Conservation (phyloP, 805 yeast species). For the Wickerhamomyces chambardii region DNA sequence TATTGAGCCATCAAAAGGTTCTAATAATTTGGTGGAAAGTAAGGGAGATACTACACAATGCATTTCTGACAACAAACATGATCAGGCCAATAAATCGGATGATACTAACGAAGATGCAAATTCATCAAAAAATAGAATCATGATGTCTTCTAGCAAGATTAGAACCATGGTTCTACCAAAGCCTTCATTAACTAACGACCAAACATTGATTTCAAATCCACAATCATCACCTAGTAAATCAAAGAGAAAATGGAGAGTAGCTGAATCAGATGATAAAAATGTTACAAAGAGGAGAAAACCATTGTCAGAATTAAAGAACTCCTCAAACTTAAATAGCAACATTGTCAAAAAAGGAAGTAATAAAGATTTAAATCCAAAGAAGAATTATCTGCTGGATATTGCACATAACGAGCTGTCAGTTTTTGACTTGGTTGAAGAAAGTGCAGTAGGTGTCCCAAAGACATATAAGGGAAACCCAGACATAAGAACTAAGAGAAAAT, state of each 20-base stretch:
- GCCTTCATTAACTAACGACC: slow-evolving; percentile 1
- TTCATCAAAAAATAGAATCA: too few relatives aligned
- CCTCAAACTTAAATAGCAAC: neutral
- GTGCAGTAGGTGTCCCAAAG: slow-evolving; percentile 18
- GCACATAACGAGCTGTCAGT: slow-evolving; percentile 16
- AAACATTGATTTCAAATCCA: too few relatives aligned
- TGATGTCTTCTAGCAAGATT: too few relatives aligned
- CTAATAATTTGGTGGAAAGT: too few relatives aligned
- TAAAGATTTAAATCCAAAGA: slow-evolving; percentile 4
- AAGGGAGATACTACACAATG: too few relatives aligned
- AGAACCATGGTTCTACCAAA: too few relatives aligned
- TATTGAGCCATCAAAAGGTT: too few relatives aligned
- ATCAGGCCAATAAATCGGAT: too few relatives aligned
- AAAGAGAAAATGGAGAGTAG: slow-evolving; percentile 6
- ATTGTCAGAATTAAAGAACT: slow-evolving; percentile 4
- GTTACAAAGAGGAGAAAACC: slow-evolving; percentile 20
- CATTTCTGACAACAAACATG: slow-evolving; percentile 4
- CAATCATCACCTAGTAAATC: slow-evolving; percentile 6
- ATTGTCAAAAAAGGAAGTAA: slow-evolving; percentile 8
- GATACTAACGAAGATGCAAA: too few relatives aligned
- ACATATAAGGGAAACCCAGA: slow-evolving; percentile 16
- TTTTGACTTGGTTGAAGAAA: slow-evolving; percentile 19
- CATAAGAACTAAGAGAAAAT: slow-evolving; percentile 7
- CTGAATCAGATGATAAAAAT: slow-evolving; percentile 12
- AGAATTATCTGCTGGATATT: slow-evolving; percentile 1